phyloP scores from a whole-genome alignment of 2,329 filamentous ascomycete species.

The Neurospora sp. region DNA sequence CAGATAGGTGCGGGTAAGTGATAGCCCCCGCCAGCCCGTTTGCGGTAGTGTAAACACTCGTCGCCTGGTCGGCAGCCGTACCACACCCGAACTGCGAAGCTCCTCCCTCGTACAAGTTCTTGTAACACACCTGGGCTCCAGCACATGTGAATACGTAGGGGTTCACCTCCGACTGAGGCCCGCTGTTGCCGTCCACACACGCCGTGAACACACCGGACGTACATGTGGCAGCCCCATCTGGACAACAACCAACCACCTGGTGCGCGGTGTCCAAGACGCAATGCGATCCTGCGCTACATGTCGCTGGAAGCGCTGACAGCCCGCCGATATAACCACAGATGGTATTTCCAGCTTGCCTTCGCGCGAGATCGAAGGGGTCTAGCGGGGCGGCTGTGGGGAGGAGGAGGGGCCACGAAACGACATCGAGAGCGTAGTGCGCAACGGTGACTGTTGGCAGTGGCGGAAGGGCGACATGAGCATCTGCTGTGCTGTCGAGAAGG shows the following conservation, averaged over 20 bases:
- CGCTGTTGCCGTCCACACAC: slow-evolving; percentile 44
- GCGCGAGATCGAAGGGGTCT: slow-evolving; percentile 25
- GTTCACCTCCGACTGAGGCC: slow-evolving; percentile 39
- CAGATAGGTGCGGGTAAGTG: slow-evolving; percentile 29
- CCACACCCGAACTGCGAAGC: slow-evolving; percentile 50
- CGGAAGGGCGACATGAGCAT: slow-evolving; percentile 17
- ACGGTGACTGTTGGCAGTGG: slow-evolving; percentile 19
- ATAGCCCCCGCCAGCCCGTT: slow-evolving; percentile 30
- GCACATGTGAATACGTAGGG: slow-evolving; percentile 48
- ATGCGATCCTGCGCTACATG: slow-evolving; percentile 47
- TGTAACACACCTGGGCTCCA: slow-evolving; percentile 43
- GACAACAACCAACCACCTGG: slow-evolving; percentile 47
- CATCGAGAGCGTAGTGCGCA: slow-evolving; percentile 21
- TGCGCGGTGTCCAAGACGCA: slow-evolving; percentile 43
- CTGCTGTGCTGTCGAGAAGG: slow-evolving; percentile 15
- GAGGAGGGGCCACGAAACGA: slow-evolving; percentile 23
- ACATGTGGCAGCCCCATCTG: slow-evolving; percentile 38
- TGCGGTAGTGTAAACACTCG: slow-evolving; percentile 37
- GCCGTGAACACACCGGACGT: slow-evolving; percentile 47
- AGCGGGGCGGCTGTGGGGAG: slow-evolving; percentile 32
- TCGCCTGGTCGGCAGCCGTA: slow-evolving; percentile 35
- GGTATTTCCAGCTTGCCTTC: slow-evolving; percentile 37
- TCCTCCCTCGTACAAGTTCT: slow-evolving; percentile 44
- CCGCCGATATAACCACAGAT: slow-evolving; percentile 50
- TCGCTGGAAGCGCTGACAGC: slow-evolving; percentile 41